Evolutionary conservation across 192 early-diverging fungal species (phyloP), one percentile per base, ranked within the genome.

Genomic region (Linnemannia zychae): DNA sequence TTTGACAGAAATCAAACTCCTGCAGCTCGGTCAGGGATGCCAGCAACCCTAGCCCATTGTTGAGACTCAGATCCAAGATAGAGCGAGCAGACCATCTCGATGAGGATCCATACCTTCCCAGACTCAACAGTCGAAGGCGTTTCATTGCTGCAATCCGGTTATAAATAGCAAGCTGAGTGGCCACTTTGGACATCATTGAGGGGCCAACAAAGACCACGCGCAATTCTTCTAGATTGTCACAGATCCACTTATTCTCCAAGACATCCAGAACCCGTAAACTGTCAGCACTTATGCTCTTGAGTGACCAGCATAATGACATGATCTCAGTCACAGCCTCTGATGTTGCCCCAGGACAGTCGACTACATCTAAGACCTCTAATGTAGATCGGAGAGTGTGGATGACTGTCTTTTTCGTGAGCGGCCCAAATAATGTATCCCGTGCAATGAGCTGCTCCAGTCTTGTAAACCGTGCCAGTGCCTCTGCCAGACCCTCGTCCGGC

Each of bases 1-100:
- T 74, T 5, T 79, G 74, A 66, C 72, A 71, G 67, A 85, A 85
- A n/a, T 75, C 77, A 85, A 85, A 75, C 60, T 79, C 83, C 22
- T 31, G 24, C 60, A 85, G 52, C 49, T 85, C 74, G 3, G 13
- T 72, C 74, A 85, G 24, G 7, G 33, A 1, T 3, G 44, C 69
- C 38, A 85, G 20, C 40, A 72, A 57, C 6, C 36, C 49, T 0
- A 85, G 22, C 17, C 83, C 83, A 33, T 37, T 46, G n/a, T 38
- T 44, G 22, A 85, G 77, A 68, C 67, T 85, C 24, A 85, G 65
- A 22, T 85, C 68, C 49, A 85, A 34, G 17, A 84, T 65, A 13
- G 76, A 78, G n/a, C 69, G 67, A 5, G 16, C 33, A 36, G 60
- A 72, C 50, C 44, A 75, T 20, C 22, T 33, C 12, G 15, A 15